Base-by-base conservation (phyloP, 805 yeast species). In the Lachancea fermentati region DNA sequence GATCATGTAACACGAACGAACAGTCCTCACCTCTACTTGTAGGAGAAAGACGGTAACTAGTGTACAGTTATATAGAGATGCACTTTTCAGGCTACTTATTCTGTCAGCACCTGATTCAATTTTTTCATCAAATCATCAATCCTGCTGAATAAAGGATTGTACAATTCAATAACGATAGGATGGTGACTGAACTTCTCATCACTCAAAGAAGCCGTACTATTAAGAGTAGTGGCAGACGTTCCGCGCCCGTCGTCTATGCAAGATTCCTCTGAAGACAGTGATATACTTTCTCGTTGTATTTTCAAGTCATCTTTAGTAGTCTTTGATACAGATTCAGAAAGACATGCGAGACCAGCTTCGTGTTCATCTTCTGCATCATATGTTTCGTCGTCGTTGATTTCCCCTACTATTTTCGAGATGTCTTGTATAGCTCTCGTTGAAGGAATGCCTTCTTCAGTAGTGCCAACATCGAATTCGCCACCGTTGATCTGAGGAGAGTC, bases 141-240 rank as follows among this genome's bases (percentile, higher is more conserved):
- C 47, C 72, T 73, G 17, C 69, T 68, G 36, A 80, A 64, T 5
- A 81, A 66, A 2, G 85, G 84, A 49, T 72, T 65, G 58, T 79
- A 81, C 56, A 79, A 65, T 16, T 70, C 71, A 34, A 69, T 72
- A 5, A 79, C 74, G 4, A 65, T 58, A 3, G 76, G 74, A 48
- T 72, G 76, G 19, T 66, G 48, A 18, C 46, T 41, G 15, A 37
- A 15, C 4, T 39, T 32, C 4, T 39, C 36, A 8, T 40, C 38
- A 11, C 34, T 34, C 18, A 44, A 36, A 11, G 60, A 50, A 22
- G 44, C 29, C 3, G 51, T 45, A 28, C 60, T 58, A 16, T 49
- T 52, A 14, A 57, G 48, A 32, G 63, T 58, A 14, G 60, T 51
- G 11, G 56, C 48, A 1, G 63, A 58, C 4, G 49, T 43, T 11